Conservation (phyloP, 176 grass and related monocot genomes). For the Leersia perrieri region DNA sequence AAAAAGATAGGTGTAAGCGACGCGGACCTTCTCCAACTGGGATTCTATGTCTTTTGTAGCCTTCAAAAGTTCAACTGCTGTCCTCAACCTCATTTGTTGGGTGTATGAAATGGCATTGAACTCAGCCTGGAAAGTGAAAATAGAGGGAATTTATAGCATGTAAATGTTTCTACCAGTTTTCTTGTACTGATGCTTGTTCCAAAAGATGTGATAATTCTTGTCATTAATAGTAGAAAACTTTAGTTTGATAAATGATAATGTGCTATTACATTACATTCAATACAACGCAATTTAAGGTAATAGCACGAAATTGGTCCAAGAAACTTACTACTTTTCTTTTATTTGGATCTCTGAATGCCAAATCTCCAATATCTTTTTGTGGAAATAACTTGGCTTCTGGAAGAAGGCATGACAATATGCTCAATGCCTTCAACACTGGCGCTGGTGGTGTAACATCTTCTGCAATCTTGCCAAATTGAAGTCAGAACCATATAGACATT, state of each 20-base stretch:
- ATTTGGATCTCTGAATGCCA: conserved; percentile 80
- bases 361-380: conserved; percentile 88
- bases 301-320: background rate
- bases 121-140: conserved; percentile 70
- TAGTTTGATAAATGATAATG: background rate
- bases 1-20: conserved; percentile 11
- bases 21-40: conserved; percentile 65
- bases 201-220: background rate
- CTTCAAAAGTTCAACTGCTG: conserved; percentile 90
- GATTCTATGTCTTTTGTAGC: conserved; percentile 87
- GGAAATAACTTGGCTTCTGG: conserved; percentile 95
- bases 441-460: conserved; percentile 91
- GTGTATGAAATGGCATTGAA: conserved; percentile 88
- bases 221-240: background rate
- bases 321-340: conserved; percentile 85
- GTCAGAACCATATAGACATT: conserved; percentile 34
- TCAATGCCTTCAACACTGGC: conserved; percentile 69
- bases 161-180: conserved; percentile 3
- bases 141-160: background rate
- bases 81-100: conserved; percentile 87
- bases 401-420: conserved; percentile 81
- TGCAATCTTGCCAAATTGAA: conserved; percentile 85
- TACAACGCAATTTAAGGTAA: conserved; percentile 14
- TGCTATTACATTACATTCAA: conserved; percentile 13
- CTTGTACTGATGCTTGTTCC: background rate